phyloP scores from a whole-genome alignment of 768 basidiomycete species.

The Rhizopogon sp. region DNA sequence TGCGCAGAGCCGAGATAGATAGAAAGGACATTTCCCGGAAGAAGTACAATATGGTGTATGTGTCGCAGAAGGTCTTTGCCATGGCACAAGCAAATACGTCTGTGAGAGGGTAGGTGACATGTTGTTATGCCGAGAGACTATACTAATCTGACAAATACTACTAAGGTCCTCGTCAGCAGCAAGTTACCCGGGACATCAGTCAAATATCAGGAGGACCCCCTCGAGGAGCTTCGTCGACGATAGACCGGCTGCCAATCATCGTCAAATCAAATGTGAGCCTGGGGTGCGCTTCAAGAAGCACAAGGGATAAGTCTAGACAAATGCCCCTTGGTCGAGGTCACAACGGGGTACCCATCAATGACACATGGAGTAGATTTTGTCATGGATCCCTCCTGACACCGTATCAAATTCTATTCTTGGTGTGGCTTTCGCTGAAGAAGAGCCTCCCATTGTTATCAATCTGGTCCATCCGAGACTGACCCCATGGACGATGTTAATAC shows the following conservation, averaged over 20 bases:
- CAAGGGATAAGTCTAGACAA: constrained; percentile 25
- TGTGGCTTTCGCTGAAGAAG: constrained; percentile 19
- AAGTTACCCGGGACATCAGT: constrained; percentile 27
- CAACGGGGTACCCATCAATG: not conserved
- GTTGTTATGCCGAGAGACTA: not conserved
- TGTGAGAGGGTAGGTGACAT: constrained; percentile 11
- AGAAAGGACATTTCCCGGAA: constrained; percentile 26
- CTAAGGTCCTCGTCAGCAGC: constrained; percentile 26
- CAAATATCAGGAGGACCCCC: constrained; percentile 28
- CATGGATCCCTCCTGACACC: constrained; percentile 16
- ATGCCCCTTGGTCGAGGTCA: not conserved
- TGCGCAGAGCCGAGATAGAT: constrained; percentile 13
- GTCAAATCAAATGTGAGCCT: constrained; percentile 26
- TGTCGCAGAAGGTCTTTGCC: constrained; percentile 29
- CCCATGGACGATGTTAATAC: too few species aligned
- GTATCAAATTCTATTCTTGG: constrained; percentile 29
- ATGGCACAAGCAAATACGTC: constrained; percentile 31
- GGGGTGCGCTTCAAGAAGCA: constrained; percentile 25
- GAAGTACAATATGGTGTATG: constrained; percentile 21
- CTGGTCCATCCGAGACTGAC: constrained; percentile 34
- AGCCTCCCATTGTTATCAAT: constrained; percentile 25
- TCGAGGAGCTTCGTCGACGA: constrained; percentile 20
- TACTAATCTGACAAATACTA: not conserved
- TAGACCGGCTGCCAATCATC: constrained; percentile 21
- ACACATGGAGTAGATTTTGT: constrained; percentile 14